Evolutionary conservation across 345 rosid genomes (phyloP).

Genomic region (Eucalyptus fibrosa): DNA sequence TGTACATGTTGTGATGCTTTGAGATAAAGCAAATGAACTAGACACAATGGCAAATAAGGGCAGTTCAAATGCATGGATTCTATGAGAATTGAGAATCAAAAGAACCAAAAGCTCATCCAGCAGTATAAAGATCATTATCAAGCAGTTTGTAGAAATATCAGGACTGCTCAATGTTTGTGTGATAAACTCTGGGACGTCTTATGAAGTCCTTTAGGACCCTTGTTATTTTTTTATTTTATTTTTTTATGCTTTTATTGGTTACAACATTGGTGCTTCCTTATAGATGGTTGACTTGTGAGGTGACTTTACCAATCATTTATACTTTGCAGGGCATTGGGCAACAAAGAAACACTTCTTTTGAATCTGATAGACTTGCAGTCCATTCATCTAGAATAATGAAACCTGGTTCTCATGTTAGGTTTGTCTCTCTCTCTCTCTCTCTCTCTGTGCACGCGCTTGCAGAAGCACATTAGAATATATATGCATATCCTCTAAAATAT

Average conservation of each 20-base stretch:
- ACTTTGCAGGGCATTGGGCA: constrained; percentile 32
- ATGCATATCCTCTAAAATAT: not conserved
- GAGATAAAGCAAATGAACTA: not conserved
- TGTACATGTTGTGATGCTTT: not conserved
- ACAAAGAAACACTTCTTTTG: constrained; percentile 22
- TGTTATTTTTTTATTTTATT: not conserved
- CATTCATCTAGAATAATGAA: constrained; percentile 39
- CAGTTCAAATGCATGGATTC: not conserved
- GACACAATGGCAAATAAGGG: not conserved
- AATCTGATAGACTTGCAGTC: constrained; percentile 38
- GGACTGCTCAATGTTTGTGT: not conserved
- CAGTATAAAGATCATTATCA: not conserved
- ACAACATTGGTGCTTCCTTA: not conserved
- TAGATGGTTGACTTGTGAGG: not conserved
- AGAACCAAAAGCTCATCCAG: not conserved
- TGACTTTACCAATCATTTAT: not conserved
- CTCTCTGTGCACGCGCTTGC: not conserved
- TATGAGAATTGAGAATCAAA: not conserved
- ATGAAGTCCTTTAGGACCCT: not conserved
- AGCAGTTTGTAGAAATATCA: not conserved
- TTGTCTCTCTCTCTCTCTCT: not conserved
- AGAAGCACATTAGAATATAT: not conserved
- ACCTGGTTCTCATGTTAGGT: constrained; percentile 22
- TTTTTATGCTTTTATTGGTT: not conserved
- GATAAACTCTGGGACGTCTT: not conserved